Base-by-base conservation (phyloP, 2,329 filamentous ascomycete species). In the Bretziella fagacearum region DNA sequence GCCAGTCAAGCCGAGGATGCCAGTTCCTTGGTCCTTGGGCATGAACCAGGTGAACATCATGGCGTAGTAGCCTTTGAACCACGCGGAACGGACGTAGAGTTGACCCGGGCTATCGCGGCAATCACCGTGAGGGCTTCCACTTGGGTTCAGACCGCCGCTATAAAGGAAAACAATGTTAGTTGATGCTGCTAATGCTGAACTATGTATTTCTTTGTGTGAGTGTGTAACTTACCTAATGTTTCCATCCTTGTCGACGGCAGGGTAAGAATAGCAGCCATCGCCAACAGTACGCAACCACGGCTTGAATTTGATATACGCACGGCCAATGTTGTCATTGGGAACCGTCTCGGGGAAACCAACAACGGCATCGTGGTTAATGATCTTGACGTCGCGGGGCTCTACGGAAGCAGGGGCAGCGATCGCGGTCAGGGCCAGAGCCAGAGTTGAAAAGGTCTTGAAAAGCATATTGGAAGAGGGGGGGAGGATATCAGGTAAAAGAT, bases 201-300 rank as follows among this genome's bases (percentile, higher is more conserved):
- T 18, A 20, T 6, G 25, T n/a, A 44, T 35, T 3, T 39, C 15
- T 39, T 39, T n/a, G n/a, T n/a, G n/a, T n/a, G n/a, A n/a, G n/a
- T n/a, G 23, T 23, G 18, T 25, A n/a, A 54, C 63, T 50, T 57
- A 77, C 74, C 66, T 63, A 13, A 70, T 77, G 53, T 79, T 65
- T 2, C 75, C 76, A 0, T 61, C 57, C 0, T 65, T 64, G 52
- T 79, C 70, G 1, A 79, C 74, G 1, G 69, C 74, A 0, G 74
- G 74, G 55, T 75, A 79, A 0, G 74, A 73, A 6, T 78, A 74
- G 52, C 75, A 79, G 39, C 75, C 74, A 53, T 72, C 71, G 15
- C 65, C 63, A 4, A 77, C 68, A 8, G 43, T 51, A 20, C 55
- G 55, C 26, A 63, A 53, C 49, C 55, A 60, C 8, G 60, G 60